Conservation (phyloP, 257 asterid species). For the Striga asiatica region DNA sequence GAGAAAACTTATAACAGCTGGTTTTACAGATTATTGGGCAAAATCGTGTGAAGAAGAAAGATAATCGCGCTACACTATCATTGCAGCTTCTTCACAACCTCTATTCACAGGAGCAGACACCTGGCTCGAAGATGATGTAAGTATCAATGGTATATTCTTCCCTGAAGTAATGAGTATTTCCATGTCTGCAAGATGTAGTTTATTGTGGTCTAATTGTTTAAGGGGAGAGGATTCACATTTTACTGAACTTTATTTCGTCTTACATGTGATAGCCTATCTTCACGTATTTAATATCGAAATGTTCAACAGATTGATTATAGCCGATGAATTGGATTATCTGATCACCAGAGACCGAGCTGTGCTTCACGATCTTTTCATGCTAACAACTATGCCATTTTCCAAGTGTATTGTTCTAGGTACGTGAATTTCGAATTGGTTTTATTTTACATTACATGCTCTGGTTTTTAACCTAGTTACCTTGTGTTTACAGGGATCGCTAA, state of each 20-base stretch:
- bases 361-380: conserved; percentile 93
- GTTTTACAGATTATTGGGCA: conserved; percentile 51
- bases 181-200: conserved; percentile 2
- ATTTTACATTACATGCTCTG: conserved; percentile 3
- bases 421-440: conserved; percentile 15
- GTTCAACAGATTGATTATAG: conserved; percentile 58
- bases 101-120: conserved; percentile 52
- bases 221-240: neutral
- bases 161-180: neutral
- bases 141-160: conserved; percentile 12
- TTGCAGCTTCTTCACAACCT: conserved; percentile 52
- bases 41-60: conserved; percentile 26
- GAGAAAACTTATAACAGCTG: conserved; percentile 6
- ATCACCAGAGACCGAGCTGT: conserved; percentile 74
- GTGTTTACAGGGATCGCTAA: conserved; percentile 75
- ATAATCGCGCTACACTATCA: conserved; percentile 27
- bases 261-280: neutral
- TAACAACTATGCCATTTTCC: conserved; percentile 77
- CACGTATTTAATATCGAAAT: neutral
- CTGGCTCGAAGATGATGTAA: conserved; percentile 62
- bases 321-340: conserved; percentile 94
- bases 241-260: neutral
- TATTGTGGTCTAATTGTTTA: neutral
- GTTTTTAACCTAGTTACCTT: conserved; percentile 19
- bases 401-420: conserved; percentile 84